These are phyloP conservation scores for Podospora tetraspora DNA, from an alignment of 495 filamentous ascomycete species.

Conservation along the genomic window DNA sequence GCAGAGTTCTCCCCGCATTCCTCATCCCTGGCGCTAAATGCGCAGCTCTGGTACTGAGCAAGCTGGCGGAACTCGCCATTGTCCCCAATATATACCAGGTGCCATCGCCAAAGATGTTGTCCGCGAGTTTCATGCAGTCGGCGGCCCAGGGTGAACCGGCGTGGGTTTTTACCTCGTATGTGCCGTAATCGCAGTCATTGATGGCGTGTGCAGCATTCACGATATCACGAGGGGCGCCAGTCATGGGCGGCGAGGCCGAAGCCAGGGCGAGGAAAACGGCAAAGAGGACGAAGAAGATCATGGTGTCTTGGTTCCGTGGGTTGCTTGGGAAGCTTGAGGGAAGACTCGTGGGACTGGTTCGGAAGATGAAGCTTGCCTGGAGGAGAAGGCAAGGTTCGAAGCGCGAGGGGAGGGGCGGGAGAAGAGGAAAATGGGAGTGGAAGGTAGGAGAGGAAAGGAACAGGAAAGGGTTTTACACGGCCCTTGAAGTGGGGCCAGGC, in stretches of 20 bases:
- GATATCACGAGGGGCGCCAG: neutral
- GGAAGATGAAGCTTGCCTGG: too few species aligned
- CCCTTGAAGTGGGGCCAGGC: too few species aligned
- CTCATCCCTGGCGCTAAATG: neutral
- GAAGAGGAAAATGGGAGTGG: too few species aligned
- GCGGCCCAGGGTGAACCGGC: neutral
- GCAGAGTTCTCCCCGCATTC: too few species aligned
- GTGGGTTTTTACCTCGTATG: neutral
- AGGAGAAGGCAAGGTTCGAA: too few species aligned
- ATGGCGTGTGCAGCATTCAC: neutral
- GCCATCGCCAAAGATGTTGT: slow-evolving; percentile 3
- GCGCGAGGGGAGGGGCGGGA: too few species aligned
- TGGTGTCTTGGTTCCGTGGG: neutral
- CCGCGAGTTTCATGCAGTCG: neutral
- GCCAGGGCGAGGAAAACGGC: neutral
- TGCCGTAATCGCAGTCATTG: slow-evolving; percentile 6
- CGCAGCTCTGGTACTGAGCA: neutral
- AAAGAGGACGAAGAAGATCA: neutral
- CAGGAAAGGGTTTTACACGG: too few species aligned
- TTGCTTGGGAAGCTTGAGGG: too few species aligned
- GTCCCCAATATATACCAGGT: neutral
- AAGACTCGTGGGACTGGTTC: too few species aligned
- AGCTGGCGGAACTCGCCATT: neutral
- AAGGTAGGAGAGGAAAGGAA: too few species aligned
- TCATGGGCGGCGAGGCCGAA: neutral